A percentile compares a stretch with the other conserved stretches of the same genome.
Conservation (phyloP, 2,329 filamentous ascomycete genomes). For the Ophiostoma sp. region DNA sequence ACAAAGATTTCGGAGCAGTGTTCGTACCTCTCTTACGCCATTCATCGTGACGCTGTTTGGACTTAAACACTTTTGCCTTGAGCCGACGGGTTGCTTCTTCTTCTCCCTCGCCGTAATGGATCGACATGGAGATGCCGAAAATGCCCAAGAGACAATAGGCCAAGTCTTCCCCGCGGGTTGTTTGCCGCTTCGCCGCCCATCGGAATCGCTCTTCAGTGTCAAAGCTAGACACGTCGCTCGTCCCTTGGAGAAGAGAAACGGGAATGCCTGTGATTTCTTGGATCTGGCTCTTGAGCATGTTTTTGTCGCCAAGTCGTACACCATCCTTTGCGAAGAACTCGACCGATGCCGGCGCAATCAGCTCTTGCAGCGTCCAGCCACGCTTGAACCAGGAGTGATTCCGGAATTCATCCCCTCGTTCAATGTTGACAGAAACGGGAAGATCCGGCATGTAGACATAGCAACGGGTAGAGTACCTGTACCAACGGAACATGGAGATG, state of each 20-base stretch:
- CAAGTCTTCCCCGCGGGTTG: constrained; percentile 28
- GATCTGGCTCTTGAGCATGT: constrained; percentile 31
- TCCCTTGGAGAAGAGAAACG: constrained; percentile 28
- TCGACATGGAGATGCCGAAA: constrained; percentile 28
- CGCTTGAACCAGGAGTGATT: constrained; percentile 25
- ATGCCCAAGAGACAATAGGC: constrained; percentile 32
- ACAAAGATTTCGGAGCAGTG: no score
- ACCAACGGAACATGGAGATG: constrained; percentile 28
- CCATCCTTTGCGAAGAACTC: constrained; percentile 35
- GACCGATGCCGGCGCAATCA: constrained; percentile 33
- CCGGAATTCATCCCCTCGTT: background rate
- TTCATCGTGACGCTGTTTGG: background rate
- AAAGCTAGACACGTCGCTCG: constrained; percentile 27
- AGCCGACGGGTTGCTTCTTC: constrained; percentile 23
- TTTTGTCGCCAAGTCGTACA: constrained; percentile 33
- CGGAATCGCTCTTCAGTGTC: constrained; percentile 32
- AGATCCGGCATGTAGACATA: constrained; percentile 26
- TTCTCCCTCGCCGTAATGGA: constrained; percentile 30
- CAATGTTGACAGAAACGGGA: background rate
- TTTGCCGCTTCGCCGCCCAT: constrained; percentile 26
- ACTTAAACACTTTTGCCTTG: constrained; percentile 21
- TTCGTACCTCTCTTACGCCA: background rate
- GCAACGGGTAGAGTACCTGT: constrained; percentile 18
- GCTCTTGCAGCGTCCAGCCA: constrained; percentile 32
- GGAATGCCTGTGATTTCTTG: constrained; percentile 33